phyloP scores from a whole-genome alignment of 2,329 filamentous ascomycete species.

The Lecanicillium sp. region DNA sequence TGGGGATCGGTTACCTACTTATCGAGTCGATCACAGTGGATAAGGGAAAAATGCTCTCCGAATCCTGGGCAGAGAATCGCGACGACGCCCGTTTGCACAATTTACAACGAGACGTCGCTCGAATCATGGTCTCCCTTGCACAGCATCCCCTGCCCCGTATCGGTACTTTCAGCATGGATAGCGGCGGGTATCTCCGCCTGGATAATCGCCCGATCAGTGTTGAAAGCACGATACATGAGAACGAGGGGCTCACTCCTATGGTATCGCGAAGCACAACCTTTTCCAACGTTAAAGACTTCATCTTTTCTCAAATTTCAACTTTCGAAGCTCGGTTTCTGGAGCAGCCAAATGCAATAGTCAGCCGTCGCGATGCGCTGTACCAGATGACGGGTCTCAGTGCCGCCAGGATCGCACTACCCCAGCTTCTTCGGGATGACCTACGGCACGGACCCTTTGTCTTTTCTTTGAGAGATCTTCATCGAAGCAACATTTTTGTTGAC shows the following conservation, averaged over 20 bases:
- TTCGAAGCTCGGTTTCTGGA: neutral
- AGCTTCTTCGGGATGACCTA: neutral
- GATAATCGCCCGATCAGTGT: slow-evolving; percentile 31
- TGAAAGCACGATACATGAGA: slow-evolving; percentile 23
- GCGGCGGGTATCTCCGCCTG: slow-evolving; percentile 24
- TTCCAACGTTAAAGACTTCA: neutral
- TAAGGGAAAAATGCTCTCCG: slow-evolving; percentile 16
- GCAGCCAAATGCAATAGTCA: slow-evolving; percentile 10
- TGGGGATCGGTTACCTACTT: slow-evolving; percentile 1
- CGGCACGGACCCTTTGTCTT: slow-evolving; percentile 29
- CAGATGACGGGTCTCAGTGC: slow-evolving; percentile 26
- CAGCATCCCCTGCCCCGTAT: slow-evolving; percentile 24
- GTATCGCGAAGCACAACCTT: neutral
- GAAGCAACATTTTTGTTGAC: slow-evolving; percentile 34
- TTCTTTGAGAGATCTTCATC: slow-evolving; percentile 32
- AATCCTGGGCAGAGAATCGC: slow-evolving; percentile 16
- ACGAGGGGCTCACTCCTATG: neutral
- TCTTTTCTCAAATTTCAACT: neutral
- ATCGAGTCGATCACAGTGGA: neutral
- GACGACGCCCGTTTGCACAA: neutral
- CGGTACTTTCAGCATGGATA: slow-evolving; percentile 22
- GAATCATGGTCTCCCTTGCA: slow-evolving; percentile 23
- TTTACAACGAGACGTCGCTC: slow-evolving; percentile 20
- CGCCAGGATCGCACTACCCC: slow-evolving; percentile 18
- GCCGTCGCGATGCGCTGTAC: neutral